phyloP scores from a whole-genome alignment of 148 eudicot genomes.

The Chenopodium berlandieri region DNA sequence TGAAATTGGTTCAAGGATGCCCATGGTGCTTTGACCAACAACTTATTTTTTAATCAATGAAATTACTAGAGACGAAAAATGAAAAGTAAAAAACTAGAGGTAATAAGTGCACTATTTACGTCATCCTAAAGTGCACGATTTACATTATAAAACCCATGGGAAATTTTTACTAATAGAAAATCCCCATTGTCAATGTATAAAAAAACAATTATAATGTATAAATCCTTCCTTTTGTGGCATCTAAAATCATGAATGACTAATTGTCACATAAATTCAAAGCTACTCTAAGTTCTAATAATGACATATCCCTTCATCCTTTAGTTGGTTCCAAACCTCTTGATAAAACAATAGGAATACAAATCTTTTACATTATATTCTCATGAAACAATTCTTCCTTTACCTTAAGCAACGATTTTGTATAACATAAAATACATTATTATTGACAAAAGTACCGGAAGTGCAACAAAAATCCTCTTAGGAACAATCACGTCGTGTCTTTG shows the following conservation, averaged over 20 bases:
- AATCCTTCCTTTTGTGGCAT: not conserved
- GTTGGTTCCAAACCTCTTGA: not conserved
- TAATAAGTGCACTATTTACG: too few species aligned
- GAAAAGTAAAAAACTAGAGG: too few species aligned
- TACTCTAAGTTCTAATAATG: not conserved
- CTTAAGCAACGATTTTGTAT: constrained; percentile 11
- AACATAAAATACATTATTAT: constrained; percentile 28
- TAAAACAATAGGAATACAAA: not conserved
- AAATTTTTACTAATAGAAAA: too few species aligned
- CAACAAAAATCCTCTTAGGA: constrained; percentile 23
- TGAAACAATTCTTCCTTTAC: not conserved
- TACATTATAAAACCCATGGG: too few species aligned
- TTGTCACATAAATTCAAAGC: too few species aligned
- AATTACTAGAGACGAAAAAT: too few species aligned
- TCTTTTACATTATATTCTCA: not conserved
- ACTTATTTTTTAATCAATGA: too few species aligned
- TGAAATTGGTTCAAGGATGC: too few species aligned
- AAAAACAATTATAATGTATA: too few species aligned
- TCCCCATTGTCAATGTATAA: not conserved
- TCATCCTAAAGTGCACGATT: too few species aligned
- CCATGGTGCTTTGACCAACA: too few species aligned
- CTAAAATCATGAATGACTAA: not conserved
- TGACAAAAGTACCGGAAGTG: constrained; percentile 38
- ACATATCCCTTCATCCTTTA: too few species aligned
- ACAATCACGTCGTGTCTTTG: constrained; percentile 6